Base-by-base conservation (phyloP, 139 green algal species). In the Trebouxia sp. region DNA sequence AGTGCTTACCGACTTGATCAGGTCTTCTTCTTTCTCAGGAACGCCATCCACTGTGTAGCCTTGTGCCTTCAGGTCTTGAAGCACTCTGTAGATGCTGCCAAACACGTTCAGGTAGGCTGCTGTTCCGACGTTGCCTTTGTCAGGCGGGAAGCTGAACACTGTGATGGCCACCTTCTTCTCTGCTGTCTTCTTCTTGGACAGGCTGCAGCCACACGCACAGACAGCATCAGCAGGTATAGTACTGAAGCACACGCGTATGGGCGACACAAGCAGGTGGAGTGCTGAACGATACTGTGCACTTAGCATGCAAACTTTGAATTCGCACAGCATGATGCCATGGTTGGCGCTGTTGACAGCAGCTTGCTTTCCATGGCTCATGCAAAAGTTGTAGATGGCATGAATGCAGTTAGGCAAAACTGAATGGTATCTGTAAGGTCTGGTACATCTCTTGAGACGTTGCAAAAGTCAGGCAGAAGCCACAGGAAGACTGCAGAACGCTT, bases 61-160 rank as follows among this genome's bases (percentile, higher is more conserved):
- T 32, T 98, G 85, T 14, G 47, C 41, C 86, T 97, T 85, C 39
- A 99, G 85, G 80, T 98, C 91, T 87, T 91, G 82, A 45, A 98
- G 90, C 69, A 97, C 93, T 12, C 81, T 69, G 93, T 88, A 94
- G 91, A 99, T 99, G 86, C 94, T 98, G 67, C 95, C 93, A 86
- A 99, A 99, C 12, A 99, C 96, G 80, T 99, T 99, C 69, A 99
- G 91, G 93, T 99, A 99, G 56, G 96, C 96, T 43, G 96, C 96
- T 30, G 96, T 99, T 80, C 96, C 96, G 11, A 99, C 96, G 82
- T 99, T 99, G 88, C 96, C 96, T 92, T 99, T 99, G 92, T 99
- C 96, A 28, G 96, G 96, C 14, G 96, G 96, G 92, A 99, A 99
- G 86, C 83, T 93, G 95, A 99, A 99, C 22, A 99, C 96, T 6